phyloP scores from a whole-genome alignment of 768 basidiomycete species.

The Agrocybe pediades region DNA sequence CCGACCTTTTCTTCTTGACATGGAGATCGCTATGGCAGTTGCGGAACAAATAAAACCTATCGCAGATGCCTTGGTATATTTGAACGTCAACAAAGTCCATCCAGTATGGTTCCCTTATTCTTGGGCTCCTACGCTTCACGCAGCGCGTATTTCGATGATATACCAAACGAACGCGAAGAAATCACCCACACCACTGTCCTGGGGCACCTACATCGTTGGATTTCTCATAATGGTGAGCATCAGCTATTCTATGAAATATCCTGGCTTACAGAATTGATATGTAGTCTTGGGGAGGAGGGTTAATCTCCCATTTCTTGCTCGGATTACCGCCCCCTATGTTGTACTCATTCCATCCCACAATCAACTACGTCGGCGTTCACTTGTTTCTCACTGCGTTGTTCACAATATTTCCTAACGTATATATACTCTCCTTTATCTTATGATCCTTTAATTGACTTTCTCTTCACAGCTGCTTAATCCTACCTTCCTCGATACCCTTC shows the following conservation, averaged over 20 bases:
- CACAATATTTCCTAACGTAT: conserved; percentile 36
- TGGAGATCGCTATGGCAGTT: conserved; percentile 19
- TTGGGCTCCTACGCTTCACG: conserved; percentile 43
- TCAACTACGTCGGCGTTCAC: conserved; percentile 51
- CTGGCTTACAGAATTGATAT: neutral
- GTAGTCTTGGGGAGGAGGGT: conserved; percentile 51
- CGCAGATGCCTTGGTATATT: conserved; percentile 21
- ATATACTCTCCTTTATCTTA: conserved; percentile 13
- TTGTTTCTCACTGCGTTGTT: conserved; percentile 45
- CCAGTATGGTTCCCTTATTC: conserved; percentile 40
- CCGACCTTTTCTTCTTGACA: too few species aligned
- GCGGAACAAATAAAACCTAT: conserved; percentile 19
- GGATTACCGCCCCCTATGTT: conserved; percentile 47
- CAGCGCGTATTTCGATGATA: conserved; percentile 42
- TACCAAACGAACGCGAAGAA: conserved; percentile 42
- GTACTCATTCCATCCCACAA: conserved; percentile 44
- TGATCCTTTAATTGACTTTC: conserved; percentile 1
- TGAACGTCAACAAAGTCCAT: conserved; percentile 38
- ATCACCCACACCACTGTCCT: conserved; percentile 32
- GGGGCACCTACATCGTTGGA: conserved; percentile 45
- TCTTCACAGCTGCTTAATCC: conserved; percentile 29
- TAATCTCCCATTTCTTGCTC: conserved; percentile 44
- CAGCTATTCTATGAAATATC: neutral
- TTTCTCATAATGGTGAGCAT: conserved; percentile 47
- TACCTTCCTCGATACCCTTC: conserved; percentile 38